Evolutionary conservation across 2,329 filamentous ascomycete genomes (phyloP), one percentile per base, ranked within the genome.

Genomic region (Teratosphaeria destructans): DNA sequence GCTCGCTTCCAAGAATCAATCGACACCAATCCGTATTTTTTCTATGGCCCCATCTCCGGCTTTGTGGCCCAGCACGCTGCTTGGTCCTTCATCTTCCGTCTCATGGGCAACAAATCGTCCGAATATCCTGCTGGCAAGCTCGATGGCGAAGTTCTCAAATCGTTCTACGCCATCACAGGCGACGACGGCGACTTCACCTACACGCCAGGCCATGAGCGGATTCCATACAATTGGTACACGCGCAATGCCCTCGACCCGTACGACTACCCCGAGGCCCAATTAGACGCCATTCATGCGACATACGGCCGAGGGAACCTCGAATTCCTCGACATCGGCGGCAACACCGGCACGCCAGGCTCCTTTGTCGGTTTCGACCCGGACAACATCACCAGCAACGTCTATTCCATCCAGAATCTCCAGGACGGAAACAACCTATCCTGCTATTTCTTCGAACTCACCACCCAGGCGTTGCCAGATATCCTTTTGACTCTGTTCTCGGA

Each of bases 81-180:
- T 6, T 60, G 54, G 23, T 32, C 52, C n/a, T 64, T 64, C 61
- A 64, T 69, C 56, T 67, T 65, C 59, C 63, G 66, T 19, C 65
- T 70, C 59, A 69, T 72, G 65, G 63, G 64, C 57, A 71, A 74
- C 64, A 67, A 70, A 55, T 70, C 68, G 7, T 67, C 65, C 29
- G 68, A 71, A 29, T 61, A 69, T 57, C 71, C 69, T 3, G 65
- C 67, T 10, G 71, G 71, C 26, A 57, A 59, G 16, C 64, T 73
- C 11, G 64, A 68, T 43, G 65, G 66, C 43, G 61, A 70, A 8
- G 64, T 68, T 1, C 62, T 76, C 7, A 72, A 71, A 58, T 68
- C 68, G 10, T 74, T 73, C 63, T 70, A 67, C 56, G 67, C 70
- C 52, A 65, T 76, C 19, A 66, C 61, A 5, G 70, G 68, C 32